A percentile compares a stretch with the other conserved stretches of the same genome.
These are phyloP conservation scores for Globisporangium uncinulatum DNA, from an alignment of 352 stramenopile species.

Conservation along the genomic window DNA sequence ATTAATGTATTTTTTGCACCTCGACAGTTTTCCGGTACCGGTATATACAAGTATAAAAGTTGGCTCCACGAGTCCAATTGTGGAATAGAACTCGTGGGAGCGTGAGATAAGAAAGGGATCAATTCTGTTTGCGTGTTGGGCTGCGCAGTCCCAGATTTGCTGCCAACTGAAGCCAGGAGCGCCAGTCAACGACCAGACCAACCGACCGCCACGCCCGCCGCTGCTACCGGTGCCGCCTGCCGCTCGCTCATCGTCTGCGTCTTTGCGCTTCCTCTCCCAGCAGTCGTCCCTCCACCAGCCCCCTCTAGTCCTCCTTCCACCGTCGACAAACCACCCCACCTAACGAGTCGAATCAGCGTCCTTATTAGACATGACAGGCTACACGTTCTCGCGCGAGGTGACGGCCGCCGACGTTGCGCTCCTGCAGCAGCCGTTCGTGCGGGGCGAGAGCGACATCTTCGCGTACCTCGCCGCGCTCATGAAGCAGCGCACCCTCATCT, in stretches of 20 bases:
- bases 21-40: too few relatives aligned
- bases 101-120: too few relatives aligned
- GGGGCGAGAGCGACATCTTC: conserved; percentile 71
- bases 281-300: too few relatives aligned
- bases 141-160: too few relatives aligned
- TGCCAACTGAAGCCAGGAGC: too few relatives aligned
- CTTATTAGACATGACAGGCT: background rate
- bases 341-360: too few relatives aligned
- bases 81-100: too few relatives aligned
- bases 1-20: too few relatives aligned
- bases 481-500: conserved; percentile 89
- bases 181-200: background rate
- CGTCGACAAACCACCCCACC: background rate
- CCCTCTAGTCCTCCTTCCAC: background rate
- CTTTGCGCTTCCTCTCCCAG: background rate
- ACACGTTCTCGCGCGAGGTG: conserved; percentile 15
- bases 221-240: conserved; percentile 11
- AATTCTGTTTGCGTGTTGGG: too few relatives aligned
- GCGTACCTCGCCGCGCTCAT: conserved; percentile 67
- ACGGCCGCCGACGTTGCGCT: conserved; percentile 37
- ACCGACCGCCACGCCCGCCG: conserved; percentile 9
- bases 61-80: too few relatives aligned
- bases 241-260: conserved; percentile 2
- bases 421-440: conserved; percentile 54
- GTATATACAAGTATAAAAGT: too few relatives aligned